Percentiles rank a stretch among this genome's conserved stretches.
Evolutionary conservation across 2,329 filamentous ascomycete genomes (phyloP).

Genomic region (Neonectria magnoliae): DNA sequence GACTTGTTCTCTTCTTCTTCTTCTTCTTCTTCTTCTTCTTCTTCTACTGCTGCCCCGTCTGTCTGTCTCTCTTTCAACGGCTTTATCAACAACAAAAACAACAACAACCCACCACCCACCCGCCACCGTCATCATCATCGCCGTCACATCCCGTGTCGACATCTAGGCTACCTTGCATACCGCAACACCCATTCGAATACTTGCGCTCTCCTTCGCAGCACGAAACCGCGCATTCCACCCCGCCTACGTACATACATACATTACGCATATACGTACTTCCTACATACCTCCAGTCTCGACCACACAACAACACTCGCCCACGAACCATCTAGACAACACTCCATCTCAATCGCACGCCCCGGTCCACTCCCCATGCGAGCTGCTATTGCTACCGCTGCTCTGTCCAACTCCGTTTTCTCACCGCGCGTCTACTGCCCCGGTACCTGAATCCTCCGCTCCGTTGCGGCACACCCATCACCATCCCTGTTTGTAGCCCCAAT

Average conservation of each 20-base stretch:
- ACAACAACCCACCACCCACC: background rate
- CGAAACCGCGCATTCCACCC: background rate
- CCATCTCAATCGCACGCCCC: background rate
- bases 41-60: conserved; percentile 1
- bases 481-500: conserved; percentile 38
- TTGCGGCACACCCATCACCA: conserved; percentile 31
- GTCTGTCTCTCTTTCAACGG: conserved; percentile 6
- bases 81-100: conserved; percentile 27
- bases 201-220: background rate
- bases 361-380: conserved; percentile 15
- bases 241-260: no score
- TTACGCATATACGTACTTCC: background rate
- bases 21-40: conserved; percentile 11
- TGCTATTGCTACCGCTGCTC: background rate
- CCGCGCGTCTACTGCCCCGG: conserved; percentile 20
- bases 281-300: background rate
- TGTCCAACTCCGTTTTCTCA: conserved; percentile 3
- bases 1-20: background rate
- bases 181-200: background rate
- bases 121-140: background rate
- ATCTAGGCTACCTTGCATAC: no score
- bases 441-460: conserved; percentile 26
- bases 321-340: background rate
- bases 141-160: background rate
- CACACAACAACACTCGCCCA: background rate